Percentiles rank a stretch among this genome's conserved stretches.
Evolutionary conservation across 805 yeast genomes (phyloP).

Genomic region (Wickerhamomyces sydowiorum): DNA sequence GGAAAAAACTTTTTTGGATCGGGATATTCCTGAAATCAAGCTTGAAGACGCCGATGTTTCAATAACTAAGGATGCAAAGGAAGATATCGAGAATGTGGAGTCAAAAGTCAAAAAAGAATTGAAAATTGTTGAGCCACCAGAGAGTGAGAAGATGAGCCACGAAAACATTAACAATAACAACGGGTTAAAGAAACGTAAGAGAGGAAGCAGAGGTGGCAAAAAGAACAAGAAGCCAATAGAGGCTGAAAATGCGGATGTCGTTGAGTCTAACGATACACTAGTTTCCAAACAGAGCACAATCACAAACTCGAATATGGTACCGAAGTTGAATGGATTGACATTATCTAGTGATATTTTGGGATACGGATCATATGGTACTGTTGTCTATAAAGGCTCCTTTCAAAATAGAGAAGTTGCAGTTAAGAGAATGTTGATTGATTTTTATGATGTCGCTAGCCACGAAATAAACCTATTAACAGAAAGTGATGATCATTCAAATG

Average conservation of each 20-base stretch:
- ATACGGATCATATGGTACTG: conserved; percentile 95
- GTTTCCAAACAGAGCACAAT: conserved; percentile 4
- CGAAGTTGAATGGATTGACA: conserved; percentile 42
- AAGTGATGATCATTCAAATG: conserved; percentile 96
- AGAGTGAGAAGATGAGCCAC: conserved; percentile 10
- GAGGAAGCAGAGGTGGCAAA: conserved; percentile 85
- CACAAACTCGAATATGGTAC: conserved; percentile 1
- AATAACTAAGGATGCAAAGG: too few relatives aligned
- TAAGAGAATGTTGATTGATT: conserved; percentile 87
- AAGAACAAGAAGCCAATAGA: conserved; percentile 33
- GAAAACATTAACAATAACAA: conserved; percentile 14
- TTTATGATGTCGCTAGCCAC: conserved; percentile 89
- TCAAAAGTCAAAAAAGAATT: conserved; percentile 17
- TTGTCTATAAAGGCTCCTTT: conserved; percentile 84
- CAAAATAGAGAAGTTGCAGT: conserved; percentile 95
- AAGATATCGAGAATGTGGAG: not conserved
- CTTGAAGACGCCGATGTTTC: not conserved
- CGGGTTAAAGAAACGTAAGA: conserved; percentile 57
- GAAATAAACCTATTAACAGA: conserved; percentile 86
- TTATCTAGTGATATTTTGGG: conserved; percentile 80
- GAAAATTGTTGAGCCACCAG: conserved; percentile 23
- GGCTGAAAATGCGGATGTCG: not conserved
- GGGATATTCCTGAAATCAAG: not conserved
- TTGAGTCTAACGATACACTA: not conserved
- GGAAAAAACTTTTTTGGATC: too few relatives aligned